Evolutionary conservation across 2,329 filamentous ascomycete genomes (phyloP).

Genomic region (Colletotrichum limetticola): DNA sequence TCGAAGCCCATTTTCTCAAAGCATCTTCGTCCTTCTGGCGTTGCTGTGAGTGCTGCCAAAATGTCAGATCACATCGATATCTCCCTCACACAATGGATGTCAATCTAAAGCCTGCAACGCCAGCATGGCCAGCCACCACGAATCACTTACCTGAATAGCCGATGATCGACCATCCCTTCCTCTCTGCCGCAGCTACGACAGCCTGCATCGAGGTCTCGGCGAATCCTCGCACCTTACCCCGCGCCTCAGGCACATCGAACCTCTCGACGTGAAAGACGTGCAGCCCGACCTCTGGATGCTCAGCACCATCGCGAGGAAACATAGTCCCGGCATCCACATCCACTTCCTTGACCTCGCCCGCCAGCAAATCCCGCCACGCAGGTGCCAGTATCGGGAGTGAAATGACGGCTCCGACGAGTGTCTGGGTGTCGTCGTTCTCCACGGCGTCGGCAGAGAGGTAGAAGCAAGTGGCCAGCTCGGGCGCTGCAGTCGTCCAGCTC

Average conservation of each 20-base stretch:
- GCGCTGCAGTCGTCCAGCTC: conserved; percentile 42
- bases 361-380: conserved; percentile 43
- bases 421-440: background rate
- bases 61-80: background rate
- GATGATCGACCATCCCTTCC: conserved; percentile 38
- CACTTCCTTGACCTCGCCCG: conserved; percentile 43
- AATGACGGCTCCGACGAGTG: conserved; percentile 42
- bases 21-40: conserved; percentile 40
- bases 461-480: conserved; percentile 43
- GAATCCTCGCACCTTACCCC: conserved; percentile 35
- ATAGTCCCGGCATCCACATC: conserved; percentile 40
- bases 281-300: conserved; percentile 40
- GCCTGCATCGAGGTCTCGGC: conserved; percentile 19
- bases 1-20: conserved; percentile 42
- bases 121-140: background rate
- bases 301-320: conserved; percentile 37
- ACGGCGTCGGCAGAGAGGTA: background rate
- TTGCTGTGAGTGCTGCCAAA: conserved; percentile 43
- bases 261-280: conserved; percentile 50
- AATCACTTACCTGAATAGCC: conserved; percentile 43
- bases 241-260: conserved; percentile 29
- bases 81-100: background rate
- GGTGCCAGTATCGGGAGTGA: conserved; percentile 41
- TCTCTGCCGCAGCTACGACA: conserved; percentile 7
- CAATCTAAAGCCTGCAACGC: background rate